phyloP scores from a whole-genome alignment of 805 yeast species.

The Wickerhamiella azyma region DNA sequence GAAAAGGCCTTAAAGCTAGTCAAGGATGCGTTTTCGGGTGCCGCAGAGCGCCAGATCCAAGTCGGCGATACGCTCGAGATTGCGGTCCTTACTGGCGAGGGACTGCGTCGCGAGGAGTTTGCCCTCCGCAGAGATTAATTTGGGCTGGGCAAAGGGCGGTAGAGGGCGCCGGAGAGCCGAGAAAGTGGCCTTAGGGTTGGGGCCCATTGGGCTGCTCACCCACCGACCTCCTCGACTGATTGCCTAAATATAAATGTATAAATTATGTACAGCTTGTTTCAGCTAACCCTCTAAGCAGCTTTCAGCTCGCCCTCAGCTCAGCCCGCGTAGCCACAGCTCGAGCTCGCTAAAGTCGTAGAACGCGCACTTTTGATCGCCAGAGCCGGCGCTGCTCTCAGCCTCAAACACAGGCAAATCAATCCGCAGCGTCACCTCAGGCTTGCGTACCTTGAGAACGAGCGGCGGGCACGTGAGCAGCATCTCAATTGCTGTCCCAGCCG shows the following conservation, averaged over 20 bases:
- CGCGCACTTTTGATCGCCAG: conserved; percentile 15
- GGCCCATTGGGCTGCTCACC: too few species aligned
- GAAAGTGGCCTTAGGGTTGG: too few species aligned
- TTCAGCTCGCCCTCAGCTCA: neutral
- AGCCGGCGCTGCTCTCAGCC: conserved; percentile 2
- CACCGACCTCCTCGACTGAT: too few species aligned
- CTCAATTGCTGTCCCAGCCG: neutral
- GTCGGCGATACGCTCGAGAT: conserved; percentile 96
- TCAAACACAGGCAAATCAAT: conserved; percentile 12
- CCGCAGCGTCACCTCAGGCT: neutral
- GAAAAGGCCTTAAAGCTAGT: conserved; percentile 83
- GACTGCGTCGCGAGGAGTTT: conserved; percentile 67
- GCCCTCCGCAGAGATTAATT: conserved; percentile 40
- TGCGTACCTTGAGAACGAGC: neutral
- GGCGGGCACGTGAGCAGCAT: conserved; percentile 1
- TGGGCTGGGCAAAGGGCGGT: too few species aligned
- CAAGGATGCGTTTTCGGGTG: conserved; percentile 87
- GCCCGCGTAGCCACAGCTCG: conserved; percentile 23
- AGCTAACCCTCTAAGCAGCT: neutral
- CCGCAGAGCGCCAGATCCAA: conserved; percentile 95
- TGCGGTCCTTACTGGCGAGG: conserved; percentile 82
- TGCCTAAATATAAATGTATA: neutral
- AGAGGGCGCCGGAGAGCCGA: too few species aligned
- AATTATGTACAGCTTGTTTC: neutral
- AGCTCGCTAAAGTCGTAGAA: conserved; percentile 25